Evolutionary conservation across 495 filamentous ascomycete genomes (phyloP), one percentile per base, ranked within the genome.

Genomic region (Apiosordaria backusii): DNA sequence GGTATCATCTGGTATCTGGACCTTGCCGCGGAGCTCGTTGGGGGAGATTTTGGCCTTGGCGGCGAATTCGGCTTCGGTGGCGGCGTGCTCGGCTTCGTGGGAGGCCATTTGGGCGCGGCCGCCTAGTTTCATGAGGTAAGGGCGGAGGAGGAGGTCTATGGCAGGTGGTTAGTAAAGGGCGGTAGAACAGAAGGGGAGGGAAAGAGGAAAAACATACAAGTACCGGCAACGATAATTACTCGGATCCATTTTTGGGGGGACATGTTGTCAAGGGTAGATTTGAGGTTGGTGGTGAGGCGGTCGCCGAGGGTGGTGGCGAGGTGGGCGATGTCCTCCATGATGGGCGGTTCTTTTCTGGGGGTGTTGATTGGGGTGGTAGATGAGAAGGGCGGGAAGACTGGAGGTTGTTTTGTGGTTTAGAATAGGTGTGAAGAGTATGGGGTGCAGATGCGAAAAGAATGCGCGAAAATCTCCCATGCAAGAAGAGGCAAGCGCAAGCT

Each of bases 101-200:
- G 83, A 62, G 58, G 74, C 74, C 68, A 79, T 78, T 68, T 85
- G 83, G 9, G 67, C 67, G 61, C 74, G 75, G 21, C 72, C 77
- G 26, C 77, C 81, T 25, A 81, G 66, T 66, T 83, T 84, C 68
- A 83, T 75, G 62, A 92, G 78, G 71, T 87, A 89, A 0, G 89
- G 88, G 4, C 89, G 83, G n/a, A 92, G 65, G 18, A 92, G 76
- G 65, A 86, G 53, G 77, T 91, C 91, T 71, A 78, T 80, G 58
- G 4, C 6, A 50, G 4, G 3, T 55, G 24, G 40, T 65, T n/a
- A 65, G 64, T 58, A 50, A 2, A 19, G 9, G 50, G 26, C n/a
- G n/a, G n/a, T n/a, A n/a, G 13, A 18, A 5, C 16, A 21, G 63
- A 22, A 23, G 2, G 1, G 7, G 50, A 58, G 10, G 25, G 22